Base-by-base conservation (phyloP, 768 basidiomycete species). In the Pleurotus eryngii region DNA sequence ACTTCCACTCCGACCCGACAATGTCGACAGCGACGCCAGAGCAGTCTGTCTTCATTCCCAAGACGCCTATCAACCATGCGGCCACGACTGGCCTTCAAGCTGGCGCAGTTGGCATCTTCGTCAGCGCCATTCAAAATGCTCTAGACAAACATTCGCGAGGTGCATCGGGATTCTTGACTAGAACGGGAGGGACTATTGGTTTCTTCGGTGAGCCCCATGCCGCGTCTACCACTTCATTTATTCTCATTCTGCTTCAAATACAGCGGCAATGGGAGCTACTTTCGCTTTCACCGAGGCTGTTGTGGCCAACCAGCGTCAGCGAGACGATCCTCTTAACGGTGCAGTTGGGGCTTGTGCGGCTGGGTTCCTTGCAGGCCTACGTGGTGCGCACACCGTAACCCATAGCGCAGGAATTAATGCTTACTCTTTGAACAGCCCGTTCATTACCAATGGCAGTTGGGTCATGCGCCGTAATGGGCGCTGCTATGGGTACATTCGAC, bases 271-370 rank as follows among this genome's bases (percentile, higher is more conserved):
- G 86, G 95, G 91, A 24, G 86, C 85, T 59, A 81, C 90, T 4
- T 98, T 90, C 67, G 89, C 91, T 8, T 81, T 89, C 62, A 90
- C 90, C 1, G 92, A 96, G 69, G 78, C 90, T 5, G 73, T 79
- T 26, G 84, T 91, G 18, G 91, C 92, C 55, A 98, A 98, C 72
- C 74, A 85, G 59, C 83, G 94, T 56, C 79, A 84, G 71, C 85
- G 76, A 61, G 80, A 92, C 60, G 95, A 98, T 68, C 78, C 87
- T 42, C 65, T 90, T 59, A 97, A 94, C 65, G 89, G 90, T 49
- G 88, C 87, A 46, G 84, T 84, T 51, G 95, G 90, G 55, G 95
- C 89, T 56, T 96, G 94, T 74, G 94, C 94, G 48, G 94, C 94
- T 51, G 95, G 95, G 46, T 93, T 96, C 74, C 74, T 96, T 60